Base-by-base conservation (phyloP, 176 grass and related monocot genomes). In the Tuctoria greenei region DNA sequence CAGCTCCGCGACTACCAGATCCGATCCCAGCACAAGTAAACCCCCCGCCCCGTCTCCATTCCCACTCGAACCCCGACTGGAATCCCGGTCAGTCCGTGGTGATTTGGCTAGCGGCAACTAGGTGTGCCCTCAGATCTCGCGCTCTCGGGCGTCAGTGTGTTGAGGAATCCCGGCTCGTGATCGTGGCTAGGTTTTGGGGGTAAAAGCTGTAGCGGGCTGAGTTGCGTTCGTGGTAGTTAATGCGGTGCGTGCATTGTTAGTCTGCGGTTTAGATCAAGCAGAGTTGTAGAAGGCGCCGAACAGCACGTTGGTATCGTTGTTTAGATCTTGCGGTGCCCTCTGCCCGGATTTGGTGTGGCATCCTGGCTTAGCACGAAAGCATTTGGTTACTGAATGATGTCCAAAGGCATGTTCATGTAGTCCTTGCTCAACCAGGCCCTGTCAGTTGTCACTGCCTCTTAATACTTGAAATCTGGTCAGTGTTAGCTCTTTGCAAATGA, bases 1-100 rank as follows among this genome's bases (percentile, higher is more conserved):
- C 95, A 98, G 86, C 89, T 98, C 44, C 86, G 95, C 67, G 95
- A 94, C 74, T 94, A 98, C 76, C 91, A 94, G 90, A 93, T 97
- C 86, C 94, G 94, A 81, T 97, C 94, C 73, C 91, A 98, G 86
- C 95, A 98, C 89, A 98, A 98, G 95, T 98, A 84, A 89, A 67
- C 38, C 39, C 46, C 49, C 49, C 10, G 18, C 24, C 59, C 39
- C 27, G 10, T 12, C 24, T 77, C 61, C 67, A 61, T 62, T 42
- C 52, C 24, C 50, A 12, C 35, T 24, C 50, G n/a, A 27, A 49
- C 23, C 76, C 39, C 37, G 4, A n/a, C 44, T 25, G 5, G 7
- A 69, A 64, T 59, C n/a, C 80, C 23, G 18, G 35, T 51, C 55
- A 61, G 75, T 47, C 28, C 65, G 34, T 68, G n/a, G 35, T 18